Base-by-base conservation (phyloP, 352 stramenopile genomes). In the Hyaloperonospora brassicae region DNA sequence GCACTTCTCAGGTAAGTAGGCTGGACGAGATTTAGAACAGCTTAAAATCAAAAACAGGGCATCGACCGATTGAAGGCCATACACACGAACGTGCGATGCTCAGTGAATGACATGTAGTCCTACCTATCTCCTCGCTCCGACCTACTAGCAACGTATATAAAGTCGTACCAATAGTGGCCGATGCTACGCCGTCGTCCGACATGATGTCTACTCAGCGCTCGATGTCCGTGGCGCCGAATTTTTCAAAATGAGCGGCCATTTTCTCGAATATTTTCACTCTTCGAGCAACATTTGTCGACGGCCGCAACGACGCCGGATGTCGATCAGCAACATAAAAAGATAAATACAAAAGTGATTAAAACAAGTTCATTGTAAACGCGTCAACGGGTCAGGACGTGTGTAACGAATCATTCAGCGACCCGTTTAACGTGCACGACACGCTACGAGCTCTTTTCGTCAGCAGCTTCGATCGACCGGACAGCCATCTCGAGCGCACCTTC, bases 401-500 rank as follows among this genome's bases (percentile, higher is more conserved):
- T 47, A 14, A 34, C 24, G 14, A 14, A 12, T 2, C 11, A 47
- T 17, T 17, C 17, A 17, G 17, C 17, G 17, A 17, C 17, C 17
- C 17, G 17, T 17, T 17, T 17, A 0, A 17, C 17, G 17, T 17
- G 17, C 17, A 17, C 17, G 17, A 17, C 17, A 17, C 17, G 17
- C 50, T 55, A 66, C 49, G 62, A 62, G 52, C 38, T 45, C 45
- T 60, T 52, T 45, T 72, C 59, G 5, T 62, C 51, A 8, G 49
- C 52, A 3, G 52, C 52, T 31, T 78, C 61, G 10, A 93, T 62
- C 17, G 79, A 87, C 57, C 83, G 66, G 39, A 72, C 65, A 0
- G 96, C 96, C 96, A 99, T 98, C 50, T 90, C 59, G 36, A 98
- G 66, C 3, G 91, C 97, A 23, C 96, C 97, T 51, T 98, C 91